A percentile compares a stretch with the other conserved stretches of the same genome.
Conservation (phyloP, 371 early-diverging fungal genomes). For the Actinomortierella ambigua region DNA sequence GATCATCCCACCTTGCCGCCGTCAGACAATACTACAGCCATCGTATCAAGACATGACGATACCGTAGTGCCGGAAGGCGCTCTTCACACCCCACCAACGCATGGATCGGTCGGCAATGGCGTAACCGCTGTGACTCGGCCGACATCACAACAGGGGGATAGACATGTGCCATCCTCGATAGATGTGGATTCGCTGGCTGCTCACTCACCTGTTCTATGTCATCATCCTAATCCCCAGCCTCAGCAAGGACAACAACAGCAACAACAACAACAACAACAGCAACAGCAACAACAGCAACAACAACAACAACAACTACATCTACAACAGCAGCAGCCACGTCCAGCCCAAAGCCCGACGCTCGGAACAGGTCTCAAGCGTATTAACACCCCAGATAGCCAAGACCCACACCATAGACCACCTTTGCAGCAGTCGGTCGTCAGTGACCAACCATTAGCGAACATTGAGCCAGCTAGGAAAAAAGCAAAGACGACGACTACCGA, state of each 20-base stretch:
- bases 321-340: constrained; percentile 7
- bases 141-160: too few species aligned
- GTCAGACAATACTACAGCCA: too few species aligned
- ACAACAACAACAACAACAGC: background rate
- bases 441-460: constrained; percentile 8
- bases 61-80: too few species aligned
- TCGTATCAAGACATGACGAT: too few species aligned
- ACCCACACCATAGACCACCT: background rate
- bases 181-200: too few species aligned
- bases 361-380: constrained; percentile 22
- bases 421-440: constrained; percentile 1
- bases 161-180: too few species aligned
- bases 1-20: too few species aligned
- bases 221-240: background rate
- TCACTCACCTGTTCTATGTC: too few species aligned
- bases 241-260: background rate
- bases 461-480: constrained; percentile 28
- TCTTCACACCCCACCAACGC: too few species aligned
- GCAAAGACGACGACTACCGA: constrained; percentile 18
- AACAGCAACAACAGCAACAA: background rate
- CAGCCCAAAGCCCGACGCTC: constrained; percentile 2
- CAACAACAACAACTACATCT: constrained; percentile 12
- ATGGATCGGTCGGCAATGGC: too few species aligned
- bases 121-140: too few species aligned
- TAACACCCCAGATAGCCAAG: constrained; percentile 9